Base-by-base conservation (phyloP, 2,329 filamentous ascomycete species). In the Aspergillus novoparasiticus region DNA sequence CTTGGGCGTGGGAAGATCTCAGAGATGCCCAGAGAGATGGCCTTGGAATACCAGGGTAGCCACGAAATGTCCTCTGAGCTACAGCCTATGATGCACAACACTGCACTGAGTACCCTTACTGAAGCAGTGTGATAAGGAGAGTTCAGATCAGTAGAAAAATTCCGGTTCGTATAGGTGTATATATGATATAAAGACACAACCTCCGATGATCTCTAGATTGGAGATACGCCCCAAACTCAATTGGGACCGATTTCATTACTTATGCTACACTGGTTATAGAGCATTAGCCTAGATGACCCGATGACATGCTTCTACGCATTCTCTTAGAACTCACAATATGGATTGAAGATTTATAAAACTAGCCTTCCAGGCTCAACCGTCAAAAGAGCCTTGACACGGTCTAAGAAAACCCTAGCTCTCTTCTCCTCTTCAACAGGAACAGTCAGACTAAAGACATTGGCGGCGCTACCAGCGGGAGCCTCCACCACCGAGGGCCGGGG, bases 401-500 rank as follows among this genome's bases (percentile, higher is more conserved):
- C 90, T 67, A 99, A 79, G 81, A 97, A 99, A 12, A 89, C 84
- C 73, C 87, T 85, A 16, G 92, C 95, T 71, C 93, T 85, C 81
- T 89, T 87, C 85, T 94, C 91, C 77, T 99, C 95, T 10, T 86
- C 87, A 79, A 86, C 88, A 45, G 90, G 88, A 23, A 96, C 94
- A 32, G 84, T 89, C 58, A 99, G 81, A 71, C 88, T 94, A 76
- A 98, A 96, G 0, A 94, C 82, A 75, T 96, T 96, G 60, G 87
- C 81, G 16, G 89, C 86, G 3, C 82, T 74, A 36, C 66, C 71
- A 5, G 68, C 83, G 14, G 86, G 72, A 6, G 83, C 82, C 45
- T 71, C 62, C 4, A 66, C 65, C 2, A 50, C 56, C 72, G 72
- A 53, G 68, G 73, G 48, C 70, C 69, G 59, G 57, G 69, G 72